These are phyloP conservation scores for Quillaja saponaria DNA, from an alignment of 306 rosid genomes.

Conservation along the genomic window DNA sequence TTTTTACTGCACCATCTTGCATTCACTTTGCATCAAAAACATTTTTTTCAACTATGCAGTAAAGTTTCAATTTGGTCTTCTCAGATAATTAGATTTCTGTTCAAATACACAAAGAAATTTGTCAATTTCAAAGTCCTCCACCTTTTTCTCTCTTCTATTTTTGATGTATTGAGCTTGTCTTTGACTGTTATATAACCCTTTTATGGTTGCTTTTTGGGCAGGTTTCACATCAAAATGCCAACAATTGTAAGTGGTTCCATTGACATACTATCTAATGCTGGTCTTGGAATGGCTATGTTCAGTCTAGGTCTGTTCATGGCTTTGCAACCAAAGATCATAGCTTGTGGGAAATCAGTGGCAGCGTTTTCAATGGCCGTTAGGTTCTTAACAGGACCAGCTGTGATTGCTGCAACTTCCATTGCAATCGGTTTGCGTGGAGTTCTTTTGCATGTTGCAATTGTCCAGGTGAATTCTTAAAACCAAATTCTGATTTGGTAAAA, in stretches of 20 bases:
- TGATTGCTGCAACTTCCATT: constrained; percentile 78
- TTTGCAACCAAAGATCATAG: constrained; percentile 81
- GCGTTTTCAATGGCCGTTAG: constrained; percentile 91
- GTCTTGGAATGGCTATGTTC: constrained; percentile 96
- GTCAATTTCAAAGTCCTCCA: too few relatives aligned
- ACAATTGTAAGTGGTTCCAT: constrained; percentile 75
- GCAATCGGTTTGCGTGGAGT: constrained; percentile 76
- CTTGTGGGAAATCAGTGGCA: constrained; percentile 89
- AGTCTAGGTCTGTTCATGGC: constrained; percentile 95
- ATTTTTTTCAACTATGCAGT: too few relatives aligned
- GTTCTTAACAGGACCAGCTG: constrained; percentile 89
- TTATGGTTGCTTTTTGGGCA: constrained; percentile 28
- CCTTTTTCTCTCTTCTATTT: too few relatives aligned
- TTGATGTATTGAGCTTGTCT: not conserved
- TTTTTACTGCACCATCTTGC: too few relatives aligned
- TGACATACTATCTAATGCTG: constrained; percentile 82
- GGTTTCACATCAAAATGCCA: constrained; percentile 87
- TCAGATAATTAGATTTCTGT: too few relatives aligned
- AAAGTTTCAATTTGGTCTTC: too few relatives aligned
- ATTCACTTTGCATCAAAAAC: too few relatives aligned
- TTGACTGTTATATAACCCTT: not conserved
- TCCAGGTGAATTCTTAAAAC: constrained; percentile 56
- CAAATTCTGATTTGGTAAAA: not conserved
- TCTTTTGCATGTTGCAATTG: constrained; percentile 81
- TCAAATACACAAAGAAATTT: too few relatives aligned